Conservation (phyloP, 2,329 filamentous ascomycete genomes). For the Teratosphaeria nubilosa region DNA sequence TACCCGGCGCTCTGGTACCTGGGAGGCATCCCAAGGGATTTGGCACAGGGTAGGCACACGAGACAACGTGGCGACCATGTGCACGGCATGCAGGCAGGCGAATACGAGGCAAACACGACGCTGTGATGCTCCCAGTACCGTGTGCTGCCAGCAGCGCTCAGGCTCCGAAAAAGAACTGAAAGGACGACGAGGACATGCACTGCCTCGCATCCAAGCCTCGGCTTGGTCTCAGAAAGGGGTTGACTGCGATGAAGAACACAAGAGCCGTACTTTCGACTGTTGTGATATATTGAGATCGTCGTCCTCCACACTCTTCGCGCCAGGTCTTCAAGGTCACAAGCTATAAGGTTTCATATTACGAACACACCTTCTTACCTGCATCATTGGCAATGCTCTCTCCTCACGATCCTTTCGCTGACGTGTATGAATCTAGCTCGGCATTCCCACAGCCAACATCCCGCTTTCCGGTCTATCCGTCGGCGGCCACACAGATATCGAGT, state of each 20-base stretch:
- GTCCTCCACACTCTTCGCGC: not conserved
- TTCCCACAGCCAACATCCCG: conserved; percentile 86
- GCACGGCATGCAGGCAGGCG: not conserved
- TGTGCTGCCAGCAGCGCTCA: not conserved
- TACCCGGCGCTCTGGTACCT: not conserved
- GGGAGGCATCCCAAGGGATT: not conserved
- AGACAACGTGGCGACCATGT: not conserved
- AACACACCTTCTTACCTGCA: not conserved
- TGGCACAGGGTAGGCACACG: not conserved
- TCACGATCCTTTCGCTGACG: not conserved
- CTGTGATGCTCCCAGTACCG: not conserved
- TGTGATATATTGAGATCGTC: not conserved
- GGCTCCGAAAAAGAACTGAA: not conserved
- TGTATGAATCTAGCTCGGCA: conserved; percentile 58
- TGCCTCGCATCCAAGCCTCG: not conserved
- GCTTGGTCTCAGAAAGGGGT: not conserved
- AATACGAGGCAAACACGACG: not conserved
- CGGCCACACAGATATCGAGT: conserved; percentile 49
- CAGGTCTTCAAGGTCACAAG: not conserved
- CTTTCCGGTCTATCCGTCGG: conserved; percentile 61
- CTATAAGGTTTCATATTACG: not conserved
- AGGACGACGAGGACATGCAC: not conserved
- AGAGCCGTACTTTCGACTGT: not conserved
- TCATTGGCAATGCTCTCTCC: not conserved
- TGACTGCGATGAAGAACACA: not conserved